Conservation (phyloP, 2,329 filamentous ascomycete species). For the Aspergillus oerlinghausenensis region DNA sequence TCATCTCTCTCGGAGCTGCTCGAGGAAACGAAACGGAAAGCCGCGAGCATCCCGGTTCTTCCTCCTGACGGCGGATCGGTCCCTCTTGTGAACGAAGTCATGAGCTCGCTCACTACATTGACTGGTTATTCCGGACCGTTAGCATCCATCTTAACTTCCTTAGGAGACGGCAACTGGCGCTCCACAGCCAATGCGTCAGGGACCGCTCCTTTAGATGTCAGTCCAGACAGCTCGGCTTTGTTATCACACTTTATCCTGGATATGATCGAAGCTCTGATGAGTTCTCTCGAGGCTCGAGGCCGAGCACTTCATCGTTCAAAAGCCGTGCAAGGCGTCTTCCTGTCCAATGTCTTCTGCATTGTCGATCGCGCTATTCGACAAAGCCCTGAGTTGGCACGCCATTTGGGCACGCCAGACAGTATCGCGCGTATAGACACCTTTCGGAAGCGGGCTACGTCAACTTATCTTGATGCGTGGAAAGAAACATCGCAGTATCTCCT, state of each 20-base stretch:
- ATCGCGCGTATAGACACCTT: conserved; percentile 69
- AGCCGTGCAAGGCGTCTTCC: conserved; percentile 76
- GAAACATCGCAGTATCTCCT: conserved; percentile 80
- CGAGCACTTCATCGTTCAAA: conserved; percentile 70
- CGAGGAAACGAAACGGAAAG: conserved; percentile 72
- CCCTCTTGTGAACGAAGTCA: conserved; percentile 74
- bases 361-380: conserved; percentile 78
- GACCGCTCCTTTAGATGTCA: conserved; percentile 76
- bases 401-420: conserved; percentile 60
- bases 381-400: conserved; percentile 65
- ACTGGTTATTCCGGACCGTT: conserved; percentile 81
- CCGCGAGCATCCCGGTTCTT: conserved; percentile 61
- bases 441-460: conserved; percentile 77
- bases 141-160: conserved; percentile 81
- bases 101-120: conserved; percentile 81
- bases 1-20: conserved; percentile 75
- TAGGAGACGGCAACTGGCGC: conserved; percentile 88
- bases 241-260: conserved; percentile 88
- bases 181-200: conserved; percentile 59
- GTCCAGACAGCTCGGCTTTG: conserved; percentile 80
- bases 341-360: conserved; percentile 81
- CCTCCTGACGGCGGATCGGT: conserved; percentile 75
- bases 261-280: conserved; percentile 76
- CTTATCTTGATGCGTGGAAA: conserved; percentile 83
- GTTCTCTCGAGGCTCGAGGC: conserved; percentile 69